Conservation (phyloP, 225 moss, liverwort and hornwort species). For the Pseudisothecium myosuroides region DNA sequence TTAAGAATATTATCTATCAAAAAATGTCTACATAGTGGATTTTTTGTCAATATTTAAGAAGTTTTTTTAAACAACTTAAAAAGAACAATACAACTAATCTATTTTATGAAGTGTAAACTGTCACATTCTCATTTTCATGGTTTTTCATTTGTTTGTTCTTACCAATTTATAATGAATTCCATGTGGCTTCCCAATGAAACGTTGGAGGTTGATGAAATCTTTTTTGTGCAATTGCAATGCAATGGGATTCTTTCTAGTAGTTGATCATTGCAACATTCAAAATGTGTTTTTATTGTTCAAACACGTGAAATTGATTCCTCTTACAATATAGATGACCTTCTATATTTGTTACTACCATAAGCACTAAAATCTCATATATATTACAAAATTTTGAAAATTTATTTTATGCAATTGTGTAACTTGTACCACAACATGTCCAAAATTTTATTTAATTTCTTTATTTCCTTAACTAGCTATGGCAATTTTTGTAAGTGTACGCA, state of each 20-base stretch:
- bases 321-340: fast-evolving
- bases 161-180: background rate
- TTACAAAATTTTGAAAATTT: background rate
- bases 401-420: background rate
- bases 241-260: background rate
- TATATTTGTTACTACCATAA: background rate
- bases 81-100: background rate
- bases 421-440: background rate
- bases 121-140: background rate
- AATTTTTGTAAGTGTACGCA: too few species aligned
- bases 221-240: background rate
- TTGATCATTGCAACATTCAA: background rate
- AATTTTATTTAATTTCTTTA: background rate
- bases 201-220: background rate
- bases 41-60: too few species aligned
- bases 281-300: background rate
- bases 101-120: background rate
- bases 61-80: background rate
- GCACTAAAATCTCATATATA: background rate
- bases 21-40: background rate
- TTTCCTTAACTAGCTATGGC: too few species aligned
- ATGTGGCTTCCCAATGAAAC: fast-evolving
- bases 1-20: fast-evolving
- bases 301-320: background rate
- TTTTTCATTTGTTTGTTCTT: background rate